Evolutionary conservation across 78 protist species (phyloP).

Genomic region (Cavenderia fasciculata): DNA sequence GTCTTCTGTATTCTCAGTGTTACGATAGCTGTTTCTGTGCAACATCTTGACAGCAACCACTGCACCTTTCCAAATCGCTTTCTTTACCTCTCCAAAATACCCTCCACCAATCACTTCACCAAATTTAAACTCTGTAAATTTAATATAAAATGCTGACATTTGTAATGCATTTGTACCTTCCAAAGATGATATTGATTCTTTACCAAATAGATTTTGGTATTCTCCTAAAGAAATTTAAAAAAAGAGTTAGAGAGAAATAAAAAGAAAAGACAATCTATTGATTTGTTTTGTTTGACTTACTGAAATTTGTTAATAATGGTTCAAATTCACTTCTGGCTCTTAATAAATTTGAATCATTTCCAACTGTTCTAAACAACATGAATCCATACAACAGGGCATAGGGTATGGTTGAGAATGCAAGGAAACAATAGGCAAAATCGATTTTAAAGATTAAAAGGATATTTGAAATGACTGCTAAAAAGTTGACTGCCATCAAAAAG

Average conservation of each 20-base stretch:
- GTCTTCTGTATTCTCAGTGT: conserved; percentile 52
- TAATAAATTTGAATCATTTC: conserved; percentile 35
- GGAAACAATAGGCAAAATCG: conserved; percentile 40
- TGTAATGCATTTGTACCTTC: conserved; percentile 69
- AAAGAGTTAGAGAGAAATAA: background rate
- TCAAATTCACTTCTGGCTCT: conserved; percentile 65
- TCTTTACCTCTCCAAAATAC: conserved; percentile 79
- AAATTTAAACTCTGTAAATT: conserved; percentile 64
- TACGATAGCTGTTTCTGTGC: conserved; percentile 56
- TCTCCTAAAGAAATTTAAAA: conserved; percentile 7
- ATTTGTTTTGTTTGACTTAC: background rate
- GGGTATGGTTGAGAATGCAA: background rate
- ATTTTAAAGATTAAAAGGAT: conserved; percentile 1
- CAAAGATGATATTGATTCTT: conserved; percentile 35
- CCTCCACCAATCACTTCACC: conserved; percentile 75
- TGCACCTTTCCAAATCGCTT: conserved; percentile 81
- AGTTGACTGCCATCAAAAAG: background rate
- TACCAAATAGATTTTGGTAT: conserved; percentile 63
- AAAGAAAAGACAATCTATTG: background rate
- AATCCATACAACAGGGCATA: conserved; percentile 49
- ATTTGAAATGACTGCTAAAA: background rate
- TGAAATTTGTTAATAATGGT: conserved; percentile 57
- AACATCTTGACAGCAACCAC: conserved; percentile 73
- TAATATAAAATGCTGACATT: conserved; percentile 56
- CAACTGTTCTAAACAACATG: conserved; percentile 58